phyloP scores from a whole-genome alignment of 768 basidiomycete genomes.

The Harrya chromipes region DNA sequence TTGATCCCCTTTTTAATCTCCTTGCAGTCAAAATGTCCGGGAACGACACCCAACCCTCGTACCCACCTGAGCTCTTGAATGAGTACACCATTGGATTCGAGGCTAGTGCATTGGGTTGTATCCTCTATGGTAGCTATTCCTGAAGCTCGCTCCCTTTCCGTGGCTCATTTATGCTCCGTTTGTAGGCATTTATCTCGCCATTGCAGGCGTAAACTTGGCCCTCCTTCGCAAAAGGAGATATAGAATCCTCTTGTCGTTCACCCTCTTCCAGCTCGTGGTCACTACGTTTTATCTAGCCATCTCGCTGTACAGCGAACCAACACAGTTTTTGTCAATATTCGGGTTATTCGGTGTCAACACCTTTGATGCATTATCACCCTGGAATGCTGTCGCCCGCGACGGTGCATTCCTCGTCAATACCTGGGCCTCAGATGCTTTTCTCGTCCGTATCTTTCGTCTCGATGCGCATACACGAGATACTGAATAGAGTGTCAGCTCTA shows the following conservation, averaged over 20 bases:
- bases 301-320: conserved; percentile 18
- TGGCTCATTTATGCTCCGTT: neutral
- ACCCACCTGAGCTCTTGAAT: conserved; percentile 10
- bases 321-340: conserved; percentile 11
- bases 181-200: conserved; percentile 14
- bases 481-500: conserved; percentile 13
- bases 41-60: conserved; percentile 6
- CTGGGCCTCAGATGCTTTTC: conserved; percentile 21
- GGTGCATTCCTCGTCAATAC: conserved; percentile 19
- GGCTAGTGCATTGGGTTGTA: conserved; percentile 17
- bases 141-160: accelerated
- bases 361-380: conserved; percentile 13
- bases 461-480: neutral
- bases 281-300: conserved; percentile 19
- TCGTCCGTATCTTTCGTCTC: conserved; percentile 9
- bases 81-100: conserved; percentile 21
- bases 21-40: conserved; percentile 14
- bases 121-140: conserved; percentile 16
- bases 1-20: neutral
- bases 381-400: conserved; percentile 13
- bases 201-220: conserved; percentile 9
- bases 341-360: conserved; percentile 1
- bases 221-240: conserved; percentile 18
- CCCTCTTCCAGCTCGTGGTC: conserved; percentile 14
- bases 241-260: conserved; percentile 10